Conservation (phyloP, 208 protist species). For the Leishmania braziliensis region DNA sequence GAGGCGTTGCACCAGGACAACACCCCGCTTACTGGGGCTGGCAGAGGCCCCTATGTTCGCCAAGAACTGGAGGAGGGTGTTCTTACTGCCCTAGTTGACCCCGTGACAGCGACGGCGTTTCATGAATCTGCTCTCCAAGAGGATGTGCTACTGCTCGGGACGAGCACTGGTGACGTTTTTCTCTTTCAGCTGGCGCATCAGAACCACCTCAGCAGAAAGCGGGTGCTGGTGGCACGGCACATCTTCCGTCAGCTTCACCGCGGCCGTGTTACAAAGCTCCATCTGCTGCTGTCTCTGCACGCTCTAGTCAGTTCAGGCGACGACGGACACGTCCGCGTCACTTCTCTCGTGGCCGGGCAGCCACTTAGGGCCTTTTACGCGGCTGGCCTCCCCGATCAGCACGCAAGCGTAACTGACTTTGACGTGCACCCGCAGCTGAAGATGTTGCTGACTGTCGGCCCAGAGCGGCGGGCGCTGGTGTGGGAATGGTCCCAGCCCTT, state of each 20-base stretch:
- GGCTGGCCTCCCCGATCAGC: constrained; percentile 33
- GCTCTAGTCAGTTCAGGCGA: constrained; percentile 69
- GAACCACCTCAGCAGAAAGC: constrained; percentile 43
- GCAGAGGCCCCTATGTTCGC: constrained; percentile 60
- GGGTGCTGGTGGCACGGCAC: constrained; percentile 38
- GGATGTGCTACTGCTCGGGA: constrained; percentile 76
- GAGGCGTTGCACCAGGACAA: constrained; percentile 47
- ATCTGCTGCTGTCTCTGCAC: constrained; percentile 53
- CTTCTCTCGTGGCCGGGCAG: constrained; percentile 61
- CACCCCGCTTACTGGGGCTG: constrained; percentile 42
- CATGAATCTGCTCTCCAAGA: constrained; percentile 59
- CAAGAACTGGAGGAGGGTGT: constrained; percentile 63
- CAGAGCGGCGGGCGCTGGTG: constrained; percentile 74
- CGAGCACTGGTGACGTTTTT: constrained; percentile 57
- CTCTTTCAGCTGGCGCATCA: constrained; percentile 52
- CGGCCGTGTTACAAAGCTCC: constrained; percentile 71
- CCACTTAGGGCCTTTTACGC: constrained; percentile 47
- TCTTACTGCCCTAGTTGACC: constrained; percentile 64
- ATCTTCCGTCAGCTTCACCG: constrained; percentile 37
- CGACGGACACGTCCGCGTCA: constrained; percentile 70
- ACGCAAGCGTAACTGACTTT: constrained; percentile 69
- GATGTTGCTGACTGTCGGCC: constrained; percentile 76
- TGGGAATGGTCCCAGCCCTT: constrained; percentile 76
- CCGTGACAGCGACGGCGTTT: constrained; percentile 58
- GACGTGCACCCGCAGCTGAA: constrained; percentile 53